phyloP scores from a whole-genome alignment of 2,329 filamentous ascomycete species.

The Apiospora hydei region DNA sequence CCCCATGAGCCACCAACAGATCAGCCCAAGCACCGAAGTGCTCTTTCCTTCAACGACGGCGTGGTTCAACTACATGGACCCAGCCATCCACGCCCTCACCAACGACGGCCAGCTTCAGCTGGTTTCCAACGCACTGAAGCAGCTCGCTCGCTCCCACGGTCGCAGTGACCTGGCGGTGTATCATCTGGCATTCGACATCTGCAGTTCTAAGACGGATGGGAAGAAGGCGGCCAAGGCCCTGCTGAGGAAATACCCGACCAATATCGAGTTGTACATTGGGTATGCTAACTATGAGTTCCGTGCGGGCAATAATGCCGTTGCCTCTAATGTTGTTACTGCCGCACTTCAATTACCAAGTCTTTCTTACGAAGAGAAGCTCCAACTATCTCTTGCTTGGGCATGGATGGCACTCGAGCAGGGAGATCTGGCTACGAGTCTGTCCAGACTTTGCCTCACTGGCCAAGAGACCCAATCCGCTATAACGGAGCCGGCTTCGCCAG shows the following conservation, averaged over 20 bases:
- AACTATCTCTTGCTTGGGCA: conserved; percentile 68
- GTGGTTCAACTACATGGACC: conserved; percentile 54
- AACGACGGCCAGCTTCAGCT: conserved; percentile 51
- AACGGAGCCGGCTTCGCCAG: conserved; percentile 38
- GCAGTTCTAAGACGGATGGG: conserved; percentile 59
- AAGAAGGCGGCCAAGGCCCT: conserved; percentile 77
- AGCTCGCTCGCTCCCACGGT: conserved; percentile 56
- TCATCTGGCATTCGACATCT: conserved; percentile 70
- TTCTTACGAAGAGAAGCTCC: conserved; percentile 35
- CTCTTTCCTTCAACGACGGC: conserved; percentile 52
- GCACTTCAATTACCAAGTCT: conserved; percentile 56
- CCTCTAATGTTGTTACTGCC: conserved; percentile 70
- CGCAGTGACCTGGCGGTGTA: conserved; percentile 70
- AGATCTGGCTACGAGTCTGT: conserved; percentile 44
- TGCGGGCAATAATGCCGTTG: conserved; percentile 63
- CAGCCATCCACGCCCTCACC: conserved; percentile 30
- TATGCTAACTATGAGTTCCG: conserved; percentile 77
- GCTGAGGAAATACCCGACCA: conserved; percentile 71
- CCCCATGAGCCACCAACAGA: conserved; percentile 35
- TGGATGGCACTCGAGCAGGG: conserved; percentile 68
- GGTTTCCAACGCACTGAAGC: conserved; percentile 61
- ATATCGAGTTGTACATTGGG: conserved; percentile 75
- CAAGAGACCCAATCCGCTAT: conserved; percentile 38
- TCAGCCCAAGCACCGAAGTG: conserved; percentile 48
- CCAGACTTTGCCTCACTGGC: conserved; percentile 49